Percentiles rank a stretch among this genome's conserved stretches.
Evolutionary conservation across 2,329 filamentous ascomycete genomes (phyloP).

Genomic region (Chaetoscypha palmicola): DNA sequence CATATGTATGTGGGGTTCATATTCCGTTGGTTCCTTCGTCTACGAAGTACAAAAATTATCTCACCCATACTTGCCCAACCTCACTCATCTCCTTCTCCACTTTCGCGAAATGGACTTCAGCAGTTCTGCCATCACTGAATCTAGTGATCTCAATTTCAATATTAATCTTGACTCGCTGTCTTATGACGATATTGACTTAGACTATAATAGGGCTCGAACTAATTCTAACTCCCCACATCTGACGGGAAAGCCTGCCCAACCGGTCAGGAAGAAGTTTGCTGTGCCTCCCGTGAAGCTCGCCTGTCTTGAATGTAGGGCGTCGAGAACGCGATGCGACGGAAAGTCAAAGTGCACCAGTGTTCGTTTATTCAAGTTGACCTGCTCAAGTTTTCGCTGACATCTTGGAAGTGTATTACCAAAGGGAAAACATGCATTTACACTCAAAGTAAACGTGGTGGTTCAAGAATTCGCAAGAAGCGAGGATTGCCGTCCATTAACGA

Average conservation of each 20-base stretch:
- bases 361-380: slow-evolving; percentile 19
- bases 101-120: slow-evolving; percentile 4
- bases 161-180: background rate
- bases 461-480: slow-evolving; percentile 21
- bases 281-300: slow-evolving; percentile 43
- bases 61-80: too few species aligned
- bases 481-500: slow-evolving; percentile 2
- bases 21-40: too few species aligned
- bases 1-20: too few species aligned
- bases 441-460: slow-evolving; percentile 27
- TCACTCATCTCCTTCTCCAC: too few species aligned
- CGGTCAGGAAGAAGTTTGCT: slow-evolving; percentile 24
- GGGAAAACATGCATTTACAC: slow-evolving; percentile 27
- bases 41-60: too few species aligned
- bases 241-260: slow-evolving; percentile 10
- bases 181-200: slow-evolving; percentile 3
- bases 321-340: slow-evolving; percentile 42
- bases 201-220: slow-evolving; percentile 4
- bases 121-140: background rate
- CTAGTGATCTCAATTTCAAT: background rate
- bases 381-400: background rate
- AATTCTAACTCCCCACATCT: background rate
- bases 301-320: slow-evolving; percentile 42
- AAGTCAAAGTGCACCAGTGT: slow-evolving; percentile 39
- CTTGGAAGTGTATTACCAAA: slow-evolving; percentile 24